These are phyloP conservation scores for Mucor irregularis DNA, from an alignment of 371 early-diverging fungal genomes.

Conservation along the genomic window DNA sequence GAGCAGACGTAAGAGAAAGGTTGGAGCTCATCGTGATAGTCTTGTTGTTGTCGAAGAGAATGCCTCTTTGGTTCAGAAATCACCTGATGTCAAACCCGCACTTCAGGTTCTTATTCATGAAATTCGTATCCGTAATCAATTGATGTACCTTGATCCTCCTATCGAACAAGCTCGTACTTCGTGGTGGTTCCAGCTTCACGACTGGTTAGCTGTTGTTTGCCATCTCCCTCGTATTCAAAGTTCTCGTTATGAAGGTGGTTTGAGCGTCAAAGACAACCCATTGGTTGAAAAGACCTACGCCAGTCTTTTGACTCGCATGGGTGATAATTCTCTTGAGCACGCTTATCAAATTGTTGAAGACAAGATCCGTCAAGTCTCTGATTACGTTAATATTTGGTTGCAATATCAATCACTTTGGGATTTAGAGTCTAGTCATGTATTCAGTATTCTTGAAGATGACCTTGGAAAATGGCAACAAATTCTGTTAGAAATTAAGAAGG, in stretches of 20 bases:
- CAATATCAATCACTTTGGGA: constrained; percentile 99
- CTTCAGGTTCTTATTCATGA: constrained; percentile 77
- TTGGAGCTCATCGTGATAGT: constrained; percentile 36
- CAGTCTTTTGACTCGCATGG: constrained; percentile 74
- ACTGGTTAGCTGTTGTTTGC: constrained; percentile 86
- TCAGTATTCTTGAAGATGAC: constrained; percentile 87
- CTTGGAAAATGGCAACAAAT: constrained; percentile 93
- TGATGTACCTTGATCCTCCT: constrained; percentile 95
- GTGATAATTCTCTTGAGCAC: constrained; percentile 64
- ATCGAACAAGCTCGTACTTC: constrained; percentile 89
- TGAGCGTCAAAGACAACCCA: constrained; percentile 61
- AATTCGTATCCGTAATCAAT: constrained; percentile 89
- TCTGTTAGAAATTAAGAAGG: constrained; percentile 91
- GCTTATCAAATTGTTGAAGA: constrained; percentile 88
- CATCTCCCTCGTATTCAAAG: constrained; percentile 82
- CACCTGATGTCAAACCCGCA: constrained; percentile 60
- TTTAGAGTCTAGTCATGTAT: constrained; percentile 84
- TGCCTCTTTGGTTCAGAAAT: constrained; percentile 40
- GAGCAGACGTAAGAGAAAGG: constrained; percentile 61
- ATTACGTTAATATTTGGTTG: constrained; percentile 94
- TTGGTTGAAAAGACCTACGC: constrained; percentile 66
- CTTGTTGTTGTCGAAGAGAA: constrained; percentile 30
- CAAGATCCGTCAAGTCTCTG: constrained; percentile 75
- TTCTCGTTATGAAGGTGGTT: constrained; percentile 87
- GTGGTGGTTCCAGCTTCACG: constrained; percentile 91